Base-by-base conservation (phyloP, 345 rosid species). In the Arabis hirsuta region DNA sequence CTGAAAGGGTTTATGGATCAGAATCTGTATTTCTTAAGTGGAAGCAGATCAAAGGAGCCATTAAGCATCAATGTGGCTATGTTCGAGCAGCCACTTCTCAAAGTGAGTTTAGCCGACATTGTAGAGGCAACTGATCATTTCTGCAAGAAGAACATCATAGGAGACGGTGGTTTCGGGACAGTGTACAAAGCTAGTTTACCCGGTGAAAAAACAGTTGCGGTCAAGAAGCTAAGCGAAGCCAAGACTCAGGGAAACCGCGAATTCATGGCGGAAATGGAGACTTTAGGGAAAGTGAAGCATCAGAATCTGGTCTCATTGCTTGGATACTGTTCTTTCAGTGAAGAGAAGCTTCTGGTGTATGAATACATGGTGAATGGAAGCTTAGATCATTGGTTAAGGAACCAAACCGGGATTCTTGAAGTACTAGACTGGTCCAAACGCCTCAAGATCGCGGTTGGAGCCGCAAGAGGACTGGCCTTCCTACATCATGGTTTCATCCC, bases 231-330 rank as follows among this genome's bases (percentile, higher is more conserved):
- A 50, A 95, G 88, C 56, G 84, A 84, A 60, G 90, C 94, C 4
- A 86, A 88, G 73, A 84, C 94, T 4, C 98, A 95, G 54, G 99
- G 98, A 6, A 77, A 87, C 76, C 75, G 98, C 0, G 97, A 95
- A 67, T 95, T 95, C 84, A 81, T 84, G 1, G 99, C 99, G 1
- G 99, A 95, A 55, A 90, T 90, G 97, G 97, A 95, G 78, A 95
- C 98, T 6, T 44, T 95, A 61, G 99, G 97, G 34, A 92, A 95
- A 82, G 96, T 95, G 34, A 95, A 92, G 84, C 98, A 92, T 83
- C 86, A 72, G 41, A 92, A 95, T 69, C 91, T 95, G 0, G 96
- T 95, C 13, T 85, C 94, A 12, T 56, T 95, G 72, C 89, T 95
- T 3, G 98, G 97, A 2, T 95, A 92, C 74, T 90, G 98, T 81